phyloP scores from a whole-genome alignment of 192 early-diverging fungal genomes.

The Dimargaris verticillata region DNA sequence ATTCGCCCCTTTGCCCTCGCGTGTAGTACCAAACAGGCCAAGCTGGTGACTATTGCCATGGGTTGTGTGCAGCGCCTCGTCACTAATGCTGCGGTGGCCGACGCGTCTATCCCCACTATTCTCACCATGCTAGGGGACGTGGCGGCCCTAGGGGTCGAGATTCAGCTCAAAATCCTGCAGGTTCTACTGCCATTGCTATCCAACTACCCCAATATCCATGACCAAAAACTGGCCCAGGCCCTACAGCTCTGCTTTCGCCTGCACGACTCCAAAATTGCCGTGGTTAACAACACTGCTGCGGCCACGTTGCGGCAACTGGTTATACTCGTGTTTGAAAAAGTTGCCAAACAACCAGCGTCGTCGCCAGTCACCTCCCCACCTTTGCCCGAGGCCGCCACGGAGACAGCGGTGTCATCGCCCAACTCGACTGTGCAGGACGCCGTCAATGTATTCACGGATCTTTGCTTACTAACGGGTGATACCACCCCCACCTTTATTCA shows the following conservation, averaged over 20 bases:
- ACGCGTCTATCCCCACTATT: conserved; percentile 37
- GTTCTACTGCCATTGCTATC: conserved; percentile 76
- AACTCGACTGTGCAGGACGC: conserved; percentile 7
- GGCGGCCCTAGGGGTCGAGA: conserved; percentile 50
- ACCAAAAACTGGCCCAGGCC: conserved; percentile 67
- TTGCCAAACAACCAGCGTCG: conserved; percentile 28
- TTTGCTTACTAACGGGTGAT: conserved; percentile 61
- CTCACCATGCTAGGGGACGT: conserved; percentile 55
- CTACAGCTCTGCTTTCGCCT: conserved; percentile 66
- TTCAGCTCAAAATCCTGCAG: conserved; percentile 88
- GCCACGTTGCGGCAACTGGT: conserved; percentile 75
- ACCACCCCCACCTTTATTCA: conserved; percentile 47
- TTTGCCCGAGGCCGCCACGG: not conserved
- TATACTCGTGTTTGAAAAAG: conserved; percentile 71
- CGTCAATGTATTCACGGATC: conserved; percentile 46
- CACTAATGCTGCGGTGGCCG: conserved; percentile 19
- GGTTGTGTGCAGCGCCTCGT: conserved; percentile 53
- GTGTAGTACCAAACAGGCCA: conserved; percentile 69
- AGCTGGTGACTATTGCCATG: conserved; percentile 64
- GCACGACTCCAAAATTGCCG: conserved; percentile 63
- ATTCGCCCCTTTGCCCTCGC: conserved; percentile 73
- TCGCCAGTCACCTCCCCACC: not conserved
- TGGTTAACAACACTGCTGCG: conserved; percentile 73
- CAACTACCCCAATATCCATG: conserved; percentile 63
- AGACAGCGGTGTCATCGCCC: not conserved